Evolutionary conservation across 495 filamentous ascomycete genomes (phyloP).

Genomic region (Aspergillus sparsus): DNA sequence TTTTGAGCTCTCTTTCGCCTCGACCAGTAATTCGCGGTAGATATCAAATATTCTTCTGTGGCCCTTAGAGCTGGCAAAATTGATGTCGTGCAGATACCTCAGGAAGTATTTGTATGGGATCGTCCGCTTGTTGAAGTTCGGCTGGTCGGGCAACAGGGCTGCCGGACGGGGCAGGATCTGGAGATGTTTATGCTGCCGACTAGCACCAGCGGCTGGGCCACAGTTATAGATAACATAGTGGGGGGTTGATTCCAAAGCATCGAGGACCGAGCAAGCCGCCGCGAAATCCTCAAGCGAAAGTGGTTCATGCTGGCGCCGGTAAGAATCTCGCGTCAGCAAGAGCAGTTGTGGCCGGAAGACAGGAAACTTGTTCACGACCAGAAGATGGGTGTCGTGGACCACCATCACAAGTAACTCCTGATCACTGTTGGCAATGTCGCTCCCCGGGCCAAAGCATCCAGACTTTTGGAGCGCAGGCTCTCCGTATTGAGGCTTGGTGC

Average conservation of each 20-base stretch:
- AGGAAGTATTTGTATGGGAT: slow-evolving; percentile 9
- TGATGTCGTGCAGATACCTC: slow-evolving; percentile 3
- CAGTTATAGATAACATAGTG: slow-evolving; percentile 41
- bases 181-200: slow-evolving; percentile 47
- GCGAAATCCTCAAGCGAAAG: slow-evolving; percentile 24
- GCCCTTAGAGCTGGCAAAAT: background rate
- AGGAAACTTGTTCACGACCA: slow-evolving; percentile 44
- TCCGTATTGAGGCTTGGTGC: slow-evolving; percentile 9
- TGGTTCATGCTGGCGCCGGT: slow-evolving; percentile 36
- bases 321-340: slow-evolving; percentile 41
- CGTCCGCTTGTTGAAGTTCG: slow-evolving; percentile 11
- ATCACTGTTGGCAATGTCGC: slow-evolving; percentile 7
- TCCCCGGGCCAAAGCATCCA: slow-evolving; percentile 12
- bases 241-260: slow-evolving; percentile 18
- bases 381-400: slow-evolving; percentile 30
- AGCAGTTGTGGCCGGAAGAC: slow-evolving; percentile 42
- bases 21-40: slow-evolving; percentile 30
- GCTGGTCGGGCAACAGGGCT: slow-evolving; percentile 21
- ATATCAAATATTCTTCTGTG: slow-evolving; percentile 14
- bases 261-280: slow-evolving; percentile 25
- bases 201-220: slow-evolving; percentile 37
- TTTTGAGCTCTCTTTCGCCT: slow-evolving; percentile 25
- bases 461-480: slow-evolving; percentile 1
- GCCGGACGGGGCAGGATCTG: slow-evolving; percentile 37
- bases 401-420: background rate